Base-by-base conservation (phyloP, 305 asterid species). In the Lippia alba region DNA sequence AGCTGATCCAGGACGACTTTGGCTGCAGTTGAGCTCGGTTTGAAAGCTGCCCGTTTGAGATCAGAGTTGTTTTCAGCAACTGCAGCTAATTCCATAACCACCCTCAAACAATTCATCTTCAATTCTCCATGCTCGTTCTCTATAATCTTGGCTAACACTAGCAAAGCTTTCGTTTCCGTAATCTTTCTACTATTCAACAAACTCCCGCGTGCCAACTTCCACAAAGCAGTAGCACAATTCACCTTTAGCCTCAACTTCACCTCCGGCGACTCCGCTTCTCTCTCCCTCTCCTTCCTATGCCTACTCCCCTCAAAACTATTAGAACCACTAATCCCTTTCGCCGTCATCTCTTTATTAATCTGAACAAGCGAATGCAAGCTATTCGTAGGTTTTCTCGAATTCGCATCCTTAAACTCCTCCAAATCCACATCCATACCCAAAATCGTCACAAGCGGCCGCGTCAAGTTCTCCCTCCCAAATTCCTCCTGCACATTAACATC, bases 1-100 rank as follows among this genome's bases (percentile, higher is more conserved):
- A 89, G 89, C 78, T 89, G 96, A 73, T 85, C 90, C 16, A 89
- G 60, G 24, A 89, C 79, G 0, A 84, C 89, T 61, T 79, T 87
- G 6, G 86, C 88, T 12, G 89, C 87, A 0, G 89, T 78, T 0
- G 90, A 76, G 39, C 68, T 82, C 15, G 89, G 88, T 76, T 84
- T 87, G 30, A 89, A 87, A 12, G 85, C 86, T 0, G 72, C 49
- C 16, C 92, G 83, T 71, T 82, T 82, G 11, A 87, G 83, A 49
- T 85, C 90, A 10, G 71, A 9, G 54, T 85, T 69, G 3, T 34
- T 53, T 77, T 89, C 90, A 0, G 96, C 91, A 6, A 87, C 89
- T 0, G 83, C 80, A 10, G 96, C 86, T 32, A 89, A 76, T 79
- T 87, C 94, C 94, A 84, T 85, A 66, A 87, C 83, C 14, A 81